These are phyloP conservation scores for Colletotrichum somersetense DNA, from an alignment of 2,329 filamentous ascomycete genomes.

Conservation along the genomic window DNA sequence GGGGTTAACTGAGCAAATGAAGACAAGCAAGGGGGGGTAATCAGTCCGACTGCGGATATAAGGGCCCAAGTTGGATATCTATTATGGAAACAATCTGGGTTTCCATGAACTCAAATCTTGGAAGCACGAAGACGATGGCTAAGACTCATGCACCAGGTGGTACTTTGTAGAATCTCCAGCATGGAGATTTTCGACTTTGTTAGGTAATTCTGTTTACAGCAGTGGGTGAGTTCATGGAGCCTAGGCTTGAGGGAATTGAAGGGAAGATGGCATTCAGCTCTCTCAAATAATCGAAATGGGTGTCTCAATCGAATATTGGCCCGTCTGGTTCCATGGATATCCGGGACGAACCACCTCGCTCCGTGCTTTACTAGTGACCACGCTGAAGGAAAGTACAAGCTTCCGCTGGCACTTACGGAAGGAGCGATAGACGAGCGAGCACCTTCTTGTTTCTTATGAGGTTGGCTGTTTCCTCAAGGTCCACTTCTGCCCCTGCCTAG, in stretches of 20 bases:
- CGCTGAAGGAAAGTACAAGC: neutral
- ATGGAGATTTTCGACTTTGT: accelerated
- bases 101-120: neutral
- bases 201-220: neutral
- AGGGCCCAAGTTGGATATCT: neutral
- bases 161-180: neutral
- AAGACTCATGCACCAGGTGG: neutral
- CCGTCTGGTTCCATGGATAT: neutral
- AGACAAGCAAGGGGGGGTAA: no score
- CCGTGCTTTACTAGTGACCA: neutral
- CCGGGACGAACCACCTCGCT: no score
- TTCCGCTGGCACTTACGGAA: neutral
- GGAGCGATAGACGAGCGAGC: neutral
- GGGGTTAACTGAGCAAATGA: neutral
- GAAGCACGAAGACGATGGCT: neutral
- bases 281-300: neutral
- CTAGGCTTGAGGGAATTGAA: neutral
- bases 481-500: neutral
- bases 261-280: neutral
- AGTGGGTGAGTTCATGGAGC: neutral
- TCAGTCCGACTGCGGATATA: neutral
- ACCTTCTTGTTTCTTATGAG: no score
- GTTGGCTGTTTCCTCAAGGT: neutral
- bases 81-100: neutral
- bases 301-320: neutral